These are phyloP conservation scores for Vicia sativa DNA, from an alignment of 306 rosid species.

Conservation along the genomic window DNA sequence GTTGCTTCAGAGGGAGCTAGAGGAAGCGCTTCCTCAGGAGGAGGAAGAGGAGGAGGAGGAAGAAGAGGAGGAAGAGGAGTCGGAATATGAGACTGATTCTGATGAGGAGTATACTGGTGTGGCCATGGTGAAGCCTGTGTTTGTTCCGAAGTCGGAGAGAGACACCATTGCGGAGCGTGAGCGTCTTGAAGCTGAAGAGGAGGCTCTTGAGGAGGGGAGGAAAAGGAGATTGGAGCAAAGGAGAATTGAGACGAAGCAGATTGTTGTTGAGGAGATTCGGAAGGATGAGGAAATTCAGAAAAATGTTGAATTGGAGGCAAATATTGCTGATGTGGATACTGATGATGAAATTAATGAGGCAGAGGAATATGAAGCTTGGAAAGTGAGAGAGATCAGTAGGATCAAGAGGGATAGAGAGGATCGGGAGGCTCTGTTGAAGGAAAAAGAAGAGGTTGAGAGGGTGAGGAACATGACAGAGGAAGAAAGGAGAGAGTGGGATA, in stretches of 20 bases:
- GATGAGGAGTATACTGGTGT: conserved; percentile 84
- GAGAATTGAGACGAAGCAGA: conserved; percentile 81
- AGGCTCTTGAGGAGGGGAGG: conserved; percentile 71
- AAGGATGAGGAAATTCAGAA: conserved; percentile 88
- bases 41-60: conserved; percentile 86
- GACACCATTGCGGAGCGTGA: conserved; percentile 95
- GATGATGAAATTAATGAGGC: conserved; percentile 95
- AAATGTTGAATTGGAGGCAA: conserved; percentile 82
- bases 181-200: conserved; percentile 88
- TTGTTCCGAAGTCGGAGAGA: conserved; percentile 92
- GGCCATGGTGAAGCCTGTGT: conserved; percentile 94
- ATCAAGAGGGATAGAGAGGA: conserved; percentile 94
- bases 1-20: conserved; percentile 82
- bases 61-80: conserved; percentile 77
- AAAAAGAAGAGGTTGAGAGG: conserved; percentile 86
- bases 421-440: conserved; percentile 81
- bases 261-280: conserved; percentile 91
- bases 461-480: conserved; percentile 97
- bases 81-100: conserved; percentile 92
- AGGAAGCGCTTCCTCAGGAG: conserved; percentile 71
- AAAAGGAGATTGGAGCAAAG: conserved; percentile 81
- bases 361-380: conserved; percentile 97
- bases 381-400: conserved; percentile 88
- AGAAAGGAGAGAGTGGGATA: conserved; percentile 99
- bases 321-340: conserved; percentile 91